These are phyloP conservation scores for Colletotrichum sp. DNA, from an alignment of 2,329 filamentous ascomycete species.

Conservation along the genomic window DNA sequence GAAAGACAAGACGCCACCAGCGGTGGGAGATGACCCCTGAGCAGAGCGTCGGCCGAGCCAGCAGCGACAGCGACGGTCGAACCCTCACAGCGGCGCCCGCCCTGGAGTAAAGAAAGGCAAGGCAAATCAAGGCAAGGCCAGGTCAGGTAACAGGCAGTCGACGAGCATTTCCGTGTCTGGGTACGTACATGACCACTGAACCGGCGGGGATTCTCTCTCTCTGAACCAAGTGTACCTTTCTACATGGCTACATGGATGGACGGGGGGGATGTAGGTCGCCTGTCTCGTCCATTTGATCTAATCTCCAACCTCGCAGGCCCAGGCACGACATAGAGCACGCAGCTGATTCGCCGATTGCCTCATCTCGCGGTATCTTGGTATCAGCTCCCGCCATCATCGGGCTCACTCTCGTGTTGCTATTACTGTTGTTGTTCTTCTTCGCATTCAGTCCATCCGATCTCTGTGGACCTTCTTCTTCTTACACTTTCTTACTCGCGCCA, in stretches of 20 bases:
- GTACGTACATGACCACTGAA: not conserved
- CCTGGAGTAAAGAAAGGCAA: not conserved
- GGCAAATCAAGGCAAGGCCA: not conserved
- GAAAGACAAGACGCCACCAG: not conserved
- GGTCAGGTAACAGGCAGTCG: not conserved
- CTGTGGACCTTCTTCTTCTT: not conserved
- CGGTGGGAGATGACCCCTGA: constrained; percentile 12
- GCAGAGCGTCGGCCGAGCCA: not conserved
- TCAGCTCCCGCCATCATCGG: constrained; percentile 18
- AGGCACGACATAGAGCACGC: not conserved
- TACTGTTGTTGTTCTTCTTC: not conserved
- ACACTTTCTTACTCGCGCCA: not conserved
- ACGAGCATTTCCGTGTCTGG: not conserved
- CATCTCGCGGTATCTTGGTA: constrained; percentile 15
- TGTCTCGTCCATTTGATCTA: constrained; percentile 13
- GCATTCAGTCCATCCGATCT: not conserved
- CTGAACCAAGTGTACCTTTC: not conserved
- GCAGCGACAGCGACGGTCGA: not conserved
- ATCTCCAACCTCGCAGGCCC: constrained; percentile 14
- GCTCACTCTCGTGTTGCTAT: not conserved
- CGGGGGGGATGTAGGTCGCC: not conserved
- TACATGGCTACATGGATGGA: not conserved
- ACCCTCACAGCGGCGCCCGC: not conserved
- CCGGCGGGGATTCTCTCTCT: not conserved
- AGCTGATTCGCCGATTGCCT: constrained; percentile 9